Evolutionary conservation across 371 early-diverging fungal species (phyloP).

Genomic region (Funneliformis caledonium): DNA sequence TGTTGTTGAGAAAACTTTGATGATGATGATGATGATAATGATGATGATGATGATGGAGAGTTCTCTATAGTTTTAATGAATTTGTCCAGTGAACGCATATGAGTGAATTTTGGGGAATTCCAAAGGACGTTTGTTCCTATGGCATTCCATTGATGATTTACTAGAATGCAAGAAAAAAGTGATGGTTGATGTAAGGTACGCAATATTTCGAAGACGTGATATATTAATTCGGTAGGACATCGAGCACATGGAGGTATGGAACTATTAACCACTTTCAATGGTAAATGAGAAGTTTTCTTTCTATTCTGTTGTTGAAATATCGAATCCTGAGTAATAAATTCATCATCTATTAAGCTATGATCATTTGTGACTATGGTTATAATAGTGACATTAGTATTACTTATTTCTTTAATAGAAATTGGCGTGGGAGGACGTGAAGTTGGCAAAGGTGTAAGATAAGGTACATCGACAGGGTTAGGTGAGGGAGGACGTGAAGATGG

Average conservation of each 20-base stretch:
- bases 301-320: not conserved
- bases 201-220: conserved; percentile 30
- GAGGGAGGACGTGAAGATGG: conserved; percentile 35
- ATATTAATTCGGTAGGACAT: conserved; percentile 36
- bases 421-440: conserved; percentile 30
- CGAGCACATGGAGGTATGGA: conserved; percentile 34
- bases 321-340: not conserved
- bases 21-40: conserved; percentile 15
- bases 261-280: not conserved
- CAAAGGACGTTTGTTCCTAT: conserved; percentile 36
- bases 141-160: conserved; percentile 35
- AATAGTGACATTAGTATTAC: not conserved
- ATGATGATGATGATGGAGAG: conserved; percentile 19
- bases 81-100: conserved; percentile 38
- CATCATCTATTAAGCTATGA: conserved; percentile 26
- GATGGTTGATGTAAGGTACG: conserved; percentile 24
- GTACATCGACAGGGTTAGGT: conserved; percentile 8
- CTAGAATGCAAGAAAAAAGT: conserved; percentile 36
- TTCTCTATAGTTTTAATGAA: conserved; percentile 37
- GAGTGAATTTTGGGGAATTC: conserved; percentile 37
- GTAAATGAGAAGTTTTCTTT: not conserved
- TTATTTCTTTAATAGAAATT: not conserved
- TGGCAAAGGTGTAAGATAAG: conserved; percentile 24
- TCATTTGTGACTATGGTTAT: not conserved
- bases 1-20: not conserved